Evolutionary conservation across 1,139 yeast species (phyloP).

Genomic region (Yamadazyma siamensis): DNA sequence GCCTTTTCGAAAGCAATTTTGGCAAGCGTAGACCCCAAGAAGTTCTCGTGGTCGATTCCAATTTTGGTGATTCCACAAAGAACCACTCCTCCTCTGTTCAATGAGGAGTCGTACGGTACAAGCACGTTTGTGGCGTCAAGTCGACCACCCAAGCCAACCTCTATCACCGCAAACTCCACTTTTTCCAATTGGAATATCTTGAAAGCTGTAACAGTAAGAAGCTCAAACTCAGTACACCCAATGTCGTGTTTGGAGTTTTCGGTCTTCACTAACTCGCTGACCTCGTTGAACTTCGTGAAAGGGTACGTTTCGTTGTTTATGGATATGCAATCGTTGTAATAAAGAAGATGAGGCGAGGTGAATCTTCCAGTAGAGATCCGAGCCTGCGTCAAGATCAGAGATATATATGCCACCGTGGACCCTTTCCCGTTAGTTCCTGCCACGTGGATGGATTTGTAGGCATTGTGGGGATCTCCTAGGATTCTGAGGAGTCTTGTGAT

Average conservation of each 20-base stretch:
- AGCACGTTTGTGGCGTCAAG: slow-evolving; percentile 81
- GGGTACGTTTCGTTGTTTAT: slow-evolving; percentile 61
- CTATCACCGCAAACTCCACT: slow-evolving; percentile 74
- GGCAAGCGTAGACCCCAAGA: slow-evolving; percentile 62
- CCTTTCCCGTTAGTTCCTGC: slow-evolving; percentile 98
- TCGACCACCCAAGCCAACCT: slow-evolving; percentile 89
- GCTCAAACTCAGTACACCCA: slow-evolving; percentile 83
- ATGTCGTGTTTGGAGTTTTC: slow-evolving; percentile 36
- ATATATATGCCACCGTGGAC: slow-evolving; percentile 75
- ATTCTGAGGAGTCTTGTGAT: slow-evolving; percentile 51
- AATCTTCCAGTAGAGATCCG: slow-evolving; percentile 65
- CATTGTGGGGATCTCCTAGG: slow-evolving; percentile 66
- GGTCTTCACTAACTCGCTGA: slow-evolving; percentile 36
- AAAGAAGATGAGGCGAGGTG: slow-evolving; percentile 80
- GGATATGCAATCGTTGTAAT: slow-evolving; percentile 71
- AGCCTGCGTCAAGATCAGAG: slow-evolving; percentile 55
- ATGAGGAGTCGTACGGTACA: slow-evolving; percentile 21
- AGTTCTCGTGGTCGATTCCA: slow-evolving; percentile 76
- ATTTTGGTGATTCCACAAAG: slow-evolving; percentile 79
- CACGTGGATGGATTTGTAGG: slow-evolving; percentile 67
- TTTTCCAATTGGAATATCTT: slow-evolving; percentile 58
- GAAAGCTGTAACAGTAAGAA: slow-evolving; percentile 79
- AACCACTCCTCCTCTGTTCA: slow-evolving; percentile 39
- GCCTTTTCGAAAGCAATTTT: slow-evolving; percentile 78
- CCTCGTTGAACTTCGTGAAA: slow-evolving; percentile 38